Evolutionary conservation across 345 rosid species (phyloP).

Genomic region (Tarenaya hassleriana): DNA sequence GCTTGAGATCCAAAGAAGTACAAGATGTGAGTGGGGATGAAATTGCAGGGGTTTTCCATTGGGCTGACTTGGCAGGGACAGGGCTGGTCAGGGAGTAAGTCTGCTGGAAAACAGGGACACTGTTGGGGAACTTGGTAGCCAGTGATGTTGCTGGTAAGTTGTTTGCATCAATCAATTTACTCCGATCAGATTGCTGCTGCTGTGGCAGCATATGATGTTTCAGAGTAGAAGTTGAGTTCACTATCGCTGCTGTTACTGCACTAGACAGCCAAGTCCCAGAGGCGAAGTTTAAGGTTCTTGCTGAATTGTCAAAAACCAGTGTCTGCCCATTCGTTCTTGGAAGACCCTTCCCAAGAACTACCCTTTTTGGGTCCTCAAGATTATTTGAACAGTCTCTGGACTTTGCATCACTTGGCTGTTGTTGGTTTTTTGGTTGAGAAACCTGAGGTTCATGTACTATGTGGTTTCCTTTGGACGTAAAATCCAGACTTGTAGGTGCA

Average conservation of each 20-base stretch:
- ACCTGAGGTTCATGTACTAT: slow-evolving; percentile 29
- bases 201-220: slow-evolving; percentile 33
- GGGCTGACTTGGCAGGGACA: slow-evolving; percentile 26
- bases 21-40: slow-evolving; percentile 20
- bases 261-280: slow-evolving; percentile 47
- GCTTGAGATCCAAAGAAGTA: slow-evolving; percentile 26
- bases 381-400: slow-evolving; percentile 27
- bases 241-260: slow-evolving; percentile 15
- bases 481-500: slow-evolving; percentile 37
- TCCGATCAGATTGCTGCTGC: slow-evolving; percentile 35
- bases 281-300: slow-evolving; percentile 41
- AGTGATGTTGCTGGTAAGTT: slow-evolving; percentile 22
- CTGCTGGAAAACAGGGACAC: slow-evolving; percentile 16
- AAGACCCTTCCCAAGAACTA: slow-evolving; percentile 29
- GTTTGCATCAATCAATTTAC: slow-evolving; percentile 21
- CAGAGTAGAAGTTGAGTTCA: slow-evolving; percentile 24
- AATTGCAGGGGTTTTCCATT: slow-evolving; percentile 36
- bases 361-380: slow-evolving; percentile 34
- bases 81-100: slow-evolving; percentile 26
- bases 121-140: slow-evolving; percentile 21
- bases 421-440: slow-evolving; percentile 35
- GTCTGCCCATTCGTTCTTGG: slow-evolving; percentile 32
- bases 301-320: slow-evolving; percentile 44
- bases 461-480: slow-evolving; percentile 46
- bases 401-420: slow-evolving; percentile 40